Percentiles rank a stretch among this genome's conserved stretches.
Conservation (phyloP, 75 land plant genomes). For the Sequoiadendron giganteum region DNA sequence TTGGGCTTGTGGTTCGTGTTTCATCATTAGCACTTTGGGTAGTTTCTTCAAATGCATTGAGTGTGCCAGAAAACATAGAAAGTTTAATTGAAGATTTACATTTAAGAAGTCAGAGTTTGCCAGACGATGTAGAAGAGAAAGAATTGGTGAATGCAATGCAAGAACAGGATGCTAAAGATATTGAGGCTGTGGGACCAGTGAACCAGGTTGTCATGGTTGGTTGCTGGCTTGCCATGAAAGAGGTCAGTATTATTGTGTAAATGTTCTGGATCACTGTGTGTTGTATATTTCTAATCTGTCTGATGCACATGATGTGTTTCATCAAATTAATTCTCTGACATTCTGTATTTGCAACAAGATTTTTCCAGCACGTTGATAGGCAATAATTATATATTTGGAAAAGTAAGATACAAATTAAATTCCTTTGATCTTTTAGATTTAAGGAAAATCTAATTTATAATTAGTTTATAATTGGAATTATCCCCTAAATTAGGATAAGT, state of each 20-base stretch:
- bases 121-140: constrained; percentile 26
- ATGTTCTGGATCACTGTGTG: background rate
- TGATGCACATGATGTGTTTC: background rate
- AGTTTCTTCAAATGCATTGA: constrained; percentile 92
- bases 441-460: background rate
- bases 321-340: background rate
- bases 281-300: background rate
- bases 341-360: background rate
- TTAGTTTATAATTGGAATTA: background rate
- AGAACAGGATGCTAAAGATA: constrained; percentile 22
- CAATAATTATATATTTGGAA: background rate
- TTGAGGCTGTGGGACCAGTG: constrained; percentile 41
- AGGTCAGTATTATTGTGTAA: constrained; percentile 41
- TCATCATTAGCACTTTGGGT: constrained; percentile 96
- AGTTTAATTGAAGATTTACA: constrained; percentile 44
- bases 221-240: constrained; percentile 99
- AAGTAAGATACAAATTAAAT: background rate
- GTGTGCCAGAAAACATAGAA: constrained; percentile 69
- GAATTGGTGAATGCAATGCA: constrained; percentile 15
- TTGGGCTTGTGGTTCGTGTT: constrained; percentile 76
- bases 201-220: constrained; percentile 98
- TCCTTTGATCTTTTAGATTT: background rate
- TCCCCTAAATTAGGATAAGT: background rate
- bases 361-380: background rate
- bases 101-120: constrained; percentile 18